Conservation (phyloP, 2,329 filamentous ascomycete genomes). For the Lachnellula willkommii region DNA sequence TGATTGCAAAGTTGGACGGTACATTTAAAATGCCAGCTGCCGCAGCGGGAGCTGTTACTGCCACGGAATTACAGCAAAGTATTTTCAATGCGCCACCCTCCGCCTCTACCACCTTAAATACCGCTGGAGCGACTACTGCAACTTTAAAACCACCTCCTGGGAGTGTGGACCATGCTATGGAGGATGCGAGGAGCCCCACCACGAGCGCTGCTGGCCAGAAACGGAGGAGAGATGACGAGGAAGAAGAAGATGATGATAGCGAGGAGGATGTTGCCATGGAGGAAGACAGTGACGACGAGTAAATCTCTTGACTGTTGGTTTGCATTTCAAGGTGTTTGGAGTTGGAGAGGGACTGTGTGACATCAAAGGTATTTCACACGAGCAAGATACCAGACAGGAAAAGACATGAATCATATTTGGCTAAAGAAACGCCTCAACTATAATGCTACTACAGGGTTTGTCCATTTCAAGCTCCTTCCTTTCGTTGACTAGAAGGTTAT, state of each 20-base stretch:
- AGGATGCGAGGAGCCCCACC: conserved; percentile 49
- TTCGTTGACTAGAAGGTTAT: no score
- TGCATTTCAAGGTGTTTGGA: conserved; percentile 24
- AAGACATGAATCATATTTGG: neutral
- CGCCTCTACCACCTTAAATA: conserved; percentile 35
- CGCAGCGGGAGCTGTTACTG: conserved; percentile 51
- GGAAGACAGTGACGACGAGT: conserved; percentile 43
- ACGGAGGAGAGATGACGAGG: conserved; percentile 60
- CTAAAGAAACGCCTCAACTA: neutral
- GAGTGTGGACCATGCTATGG: conserved; percentile 42
- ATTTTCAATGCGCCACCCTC: conserved; percentile 69
- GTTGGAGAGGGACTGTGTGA: conserved; percentile 8
- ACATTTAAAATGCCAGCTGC: conserved; percentile 69
- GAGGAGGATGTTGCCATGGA: conserved; percentile 65
- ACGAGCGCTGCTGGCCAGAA: conserved; percentile 55
- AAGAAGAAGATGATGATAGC: conserved; percentile 64
- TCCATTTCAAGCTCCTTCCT: no score
- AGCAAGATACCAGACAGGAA: conserved; percentile 1
- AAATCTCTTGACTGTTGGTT: conserved; percentile 3
- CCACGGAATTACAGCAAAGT: conserved; percentile 71
- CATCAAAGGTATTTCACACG: conserved; percentile 8
- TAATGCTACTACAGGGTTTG: neutral
- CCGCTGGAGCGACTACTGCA: conserved; percentile 33
- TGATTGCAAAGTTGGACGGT: conserved; percentile 85
- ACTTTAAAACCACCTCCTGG: conserved; percentile 42